Conservation (phyloP, 78 protist genomes). For the Acrasis kona region DNA sequence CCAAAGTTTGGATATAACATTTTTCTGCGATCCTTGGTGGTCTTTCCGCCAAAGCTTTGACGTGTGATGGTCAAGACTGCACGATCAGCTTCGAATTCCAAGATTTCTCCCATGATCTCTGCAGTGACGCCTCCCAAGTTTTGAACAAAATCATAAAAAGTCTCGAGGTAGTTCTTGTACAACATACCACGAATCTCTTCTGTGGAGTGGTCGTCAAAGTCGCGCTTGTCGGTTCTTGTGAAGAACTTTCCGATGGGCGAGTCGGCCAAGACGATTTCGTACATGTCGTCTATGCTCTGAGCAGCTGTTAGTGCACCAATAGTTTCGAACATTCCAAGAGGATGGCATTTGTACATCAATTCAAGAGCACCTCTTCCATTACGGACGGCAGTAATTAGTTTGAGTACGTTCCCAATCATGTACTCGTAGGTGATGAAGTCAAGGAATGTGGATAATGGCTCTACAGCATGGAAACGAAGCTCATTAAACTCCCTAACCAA, state of each 20-base stretch:
- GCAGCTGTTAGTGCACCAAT: slow-evolving; percentile 69
- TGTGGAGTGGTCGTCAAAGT: slow-evolving; percentile 84
- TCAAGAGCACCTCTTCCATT: slow-evolving; percentile 77
- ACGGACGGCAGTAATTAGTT: slow-evolving; percentile 84
- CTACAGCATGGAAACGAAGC: slow-evolving; percentile 72
- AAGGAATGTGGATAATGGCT: slow-evolving; percentile 83
- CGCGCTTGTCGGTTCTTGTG: slow-evolving; percentile 44
- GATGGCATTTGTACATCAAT: slow-evolving; percentile 87
- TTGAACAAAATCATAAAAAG: slow-evolving; percentile 68
- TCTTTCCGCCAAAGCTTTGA: slow-evolving; percentile 81
- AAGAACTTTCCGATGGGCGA: slow-evolving; percentile 74
- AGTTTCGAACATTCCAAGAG: slow-evolving; percentile 85
- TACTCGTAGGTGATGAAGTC: slow-evolving; percentile 1
- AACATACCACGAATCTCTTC: slow-evolving; percentile 90
- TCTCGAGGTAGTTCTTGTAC: slow-evolving; percentile 93
- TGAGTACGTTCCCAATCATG: slow-evolving; percentile 89
- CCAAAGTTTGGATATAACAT: slow-evolving; percentile 66
- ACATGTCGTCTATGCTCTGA: slow-evolving; percentile 72
- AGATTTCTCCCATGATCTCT: slow-evolving; percentile 59
- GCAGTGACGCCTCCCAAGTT: slow-evolving; percentile 76
- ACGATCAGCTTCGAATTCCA: slow-evolving; percentile 91
- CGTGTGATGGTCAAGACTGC: slow-evolving; percentile 88
- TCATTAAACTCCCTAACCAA: slow-evolving; percentile 72
- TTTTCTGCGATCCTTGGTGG: slow-evolving; percentile 63
- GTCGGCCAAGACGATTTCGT: slow-evolving; percentile 83